Conservation (phyloP, 1,284 basidiomycete genomes). For the Tausonia pullulans region DNA sequence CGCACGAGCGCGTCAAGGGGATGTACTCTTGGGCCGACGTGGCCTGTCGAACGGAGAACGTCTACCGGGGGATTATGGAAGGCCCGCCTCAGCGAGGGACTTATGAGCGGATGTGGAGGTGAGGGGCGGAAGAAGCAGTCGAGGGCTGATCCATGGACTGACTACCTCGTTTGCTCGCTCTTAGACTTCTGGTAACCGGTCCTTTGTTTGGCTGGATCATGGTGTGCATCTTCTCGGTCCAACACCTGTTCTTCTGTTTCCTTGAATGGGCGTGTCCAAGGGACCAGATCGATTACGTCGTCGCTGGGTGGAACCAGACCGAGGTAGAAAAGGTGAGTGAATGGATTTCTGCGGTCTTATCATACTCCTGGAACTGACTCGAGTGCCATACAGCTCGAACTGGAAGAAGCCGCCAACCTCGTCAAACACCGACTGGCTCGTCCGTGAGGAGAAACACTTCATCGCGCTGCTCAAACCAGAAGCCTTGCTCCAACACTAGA, state of each 20-base stretch:
- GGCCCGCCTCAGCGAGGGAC: conserved; percentile 45
- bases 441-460: no score
- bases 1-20: conserved; percentile 60
- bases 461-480: no score
- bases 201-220: conserved; percentile 37
- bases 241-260: conserved; percentile 33
- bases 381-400: no score
- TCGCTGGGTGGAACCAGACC: no score
- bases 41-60: conserved; percentile 63
- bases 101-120: conserved; percentile 62
- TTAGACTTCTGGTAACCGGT: conserved; percentile 34
- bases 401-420: no score
- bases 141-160: neutral
- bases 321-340: no score
- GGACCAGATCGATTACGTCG: conserved; percentile 27
- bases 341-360: no score
- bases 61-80: conserved; percentile 46
- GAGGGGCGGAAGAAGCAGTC: conserved; percentile 18
- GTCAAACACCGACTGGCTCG: no score
- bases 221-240: conserved; percentile 37
- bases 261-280: conserved; percentile 30
- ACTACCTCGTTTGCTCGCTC: neutral
- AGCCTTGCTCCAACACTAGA: no score
- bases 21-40: conserved; percentile 89
- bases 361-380: no score